Conservation (phyloP, 2,329 filamentous ascomycete genomes). For the Juglanconis juglandina region DNA sequence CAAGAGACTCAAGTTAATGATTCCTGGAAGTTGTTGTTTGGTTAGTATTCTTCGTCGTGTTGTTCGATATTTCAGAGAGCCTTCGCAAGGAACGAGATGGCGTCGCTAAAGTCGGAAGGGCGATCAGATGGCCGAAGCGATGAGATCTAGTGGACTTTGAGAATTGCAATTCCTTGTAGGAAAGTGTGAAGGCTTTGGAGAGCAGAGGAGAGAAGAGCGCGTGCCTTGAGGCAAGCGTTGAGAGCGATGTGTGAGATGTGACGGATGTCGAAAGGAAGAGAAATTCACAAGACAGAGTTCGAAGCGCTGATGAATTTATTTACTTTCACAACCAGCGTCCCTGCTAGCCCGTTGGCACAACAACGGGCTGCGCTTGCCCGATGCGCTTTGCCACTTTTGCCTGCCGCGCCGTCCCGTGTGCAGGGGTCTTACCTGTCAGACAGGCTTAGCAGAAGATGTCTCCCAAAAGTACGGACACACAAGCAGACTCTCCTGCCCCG, state of each 20-base stretch:
- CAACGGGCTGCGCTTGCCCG: constrained; percentile 28
- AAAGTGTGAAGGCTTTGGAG: constrained; percentile 23
- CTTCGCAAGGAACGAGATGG: constrained; percentile 37
- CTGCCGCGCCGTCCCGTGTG: no score
- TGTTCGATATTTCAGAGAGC: constrained; percentile 46
- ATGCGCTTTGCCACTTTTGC: no score
- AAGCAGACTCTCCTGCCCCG: no score
- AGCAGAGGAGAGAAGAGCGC: constrained; percentile 10
- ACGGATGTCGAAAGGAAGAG: constrained; percentile 12
- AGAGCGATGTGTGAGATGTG: constrained; percentile 2
- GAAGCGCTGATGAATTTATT: not conserved
- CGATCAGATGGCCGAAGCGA: constrained; percentile 48
- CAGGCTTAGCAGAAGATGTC: no score
- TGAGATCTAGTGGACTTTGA: constrained; percentile 47
- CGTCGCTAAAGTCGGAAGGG: constrained; percentile 39
- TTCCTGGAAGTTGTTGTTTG: constrained; percentile 44
- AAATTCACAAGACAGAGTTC: not conserved
- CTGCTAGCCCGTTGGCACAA: constrained; percentile 28
- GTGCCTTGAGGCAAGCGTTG: not conserved
- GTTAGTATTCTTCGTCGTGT: constrained; percentile 40
- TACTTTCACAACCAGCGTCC: not conserved
- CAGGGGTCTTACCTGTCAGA: no score
- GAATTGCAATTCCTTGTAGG: constrained; percentile 27
- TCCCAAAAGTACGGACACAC: no score
- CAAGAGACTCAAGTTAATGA: constrained; percentile 59